Evolutionary conservation across 176 grass and related monocot species (phyloP).

Genomic region (Aegilops longissima): DNA sequence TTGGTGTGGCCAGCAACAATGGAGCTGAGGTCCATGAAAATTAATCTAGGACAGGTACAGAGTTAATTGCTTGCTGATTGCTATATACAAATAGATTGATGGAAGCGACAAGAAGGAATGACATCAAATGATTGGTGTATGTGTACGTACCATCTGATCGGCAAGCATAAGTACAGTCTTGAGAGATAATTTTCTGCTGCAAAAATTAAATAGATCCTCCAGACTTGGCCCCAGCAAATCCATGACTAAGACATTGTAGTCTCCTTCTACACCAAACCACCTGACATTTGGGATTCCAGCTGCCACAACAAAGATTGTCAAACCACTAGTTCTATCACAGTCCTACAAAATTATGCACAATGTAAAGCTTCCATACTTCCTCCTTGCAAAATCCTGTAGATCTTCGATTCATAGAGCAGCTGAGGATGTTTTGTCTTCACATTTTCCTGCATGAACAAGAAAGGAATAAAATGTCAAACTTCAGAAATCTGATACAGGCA

Average conservation of each 20-base stretch:
- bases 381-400: conserved; percentile 91
- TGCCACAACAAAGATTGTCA: conserved; percentile 53
- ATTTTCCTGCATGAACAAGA: conserved; percentile 69
- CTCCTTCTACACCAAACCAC: conserved; percentile 97
- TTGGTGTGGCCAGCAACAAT: not conserved
- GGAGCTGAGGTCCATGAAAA: not conserved
- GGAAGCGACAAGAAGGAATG: not conserved
- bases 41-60: not conserved
- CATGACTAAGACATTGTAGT: conserved; percentile 99
- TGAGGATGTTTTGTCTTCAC: conserved; percentile 99
- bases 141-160: conserved; percentile 89
- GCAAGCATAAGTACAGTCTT: conserved; percentile 99
- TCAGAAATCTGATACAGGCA: not conserved
- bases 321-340: not conserved
- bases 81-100: not conserved
- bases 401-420: conserved; percentile 94
- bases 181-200: conserved; percentile 92
- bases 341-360: conserved; percentile 10
- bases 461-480: conserved; percentile 7
- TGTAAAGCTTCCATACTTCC: conserved; percentile 67
- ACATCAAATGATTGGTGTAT: not conserved
- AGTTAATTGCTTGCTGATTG: conserved; percentile 13
- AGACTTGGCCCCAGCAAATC: conserved; percentile 93
- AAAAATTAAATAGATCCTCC: conserved; percentile 99
- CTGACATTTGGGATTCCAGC: conserved; percentile 90